Evolutionary conservation across 2,329 filamentous ascomycete genomes (phyloP), one percentile per base, ranked within the genome.

Genomic region (Penicillium sp.): DNA sequence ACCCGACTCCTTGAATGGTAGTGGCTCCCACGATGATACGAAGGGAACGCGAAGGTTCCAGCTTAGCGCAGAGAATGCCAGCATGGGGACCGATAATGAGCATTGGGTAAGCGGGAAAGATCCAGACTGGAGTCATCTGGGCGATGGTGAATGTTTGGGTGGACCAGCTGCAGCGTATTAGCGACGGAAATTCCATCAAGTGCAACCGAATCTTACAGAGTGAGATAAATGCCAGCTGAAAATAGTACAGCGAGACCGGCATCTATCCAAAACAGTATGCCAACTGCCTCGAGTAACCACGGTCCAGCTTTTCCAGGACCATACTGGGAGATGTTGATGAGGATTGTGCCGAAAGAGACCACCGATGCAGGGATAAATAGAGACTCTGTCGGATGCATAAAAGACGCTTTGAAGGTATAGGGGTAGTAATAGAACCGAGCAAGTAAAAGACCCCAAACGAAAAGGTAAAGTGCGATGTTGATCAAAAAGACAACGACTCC

Each of bases 41-140:
- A n/a, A 85, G 71, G 0, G 79, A 76, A 8, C 66, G 68, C 0
- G 62, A 57, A 0, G 69, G 70, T n/a, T 71, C 62, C 3, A 82
- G 63, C 44, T 80, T 76, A 2, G 69, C 65, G 20, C 79, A 77
- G 11, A 86, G 67, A 6, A 79, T 83, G 16, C 81, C 80, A 4
- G 87, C 89, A 60, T 91, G 84, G 0, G 89, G 87, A 0, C 87
- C 89, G 20, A 87, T 83, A 8, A 94, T 82, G 3, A 95, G 80
- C 20, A 94, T 78, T 0, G 90, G 89, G 58, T 95, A 95, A 0
- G 87, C 89, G 0, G 89, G 90, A 59, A 94, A 94, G 48, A 92
- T 90, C 89, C 89, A 94, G 16, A 90, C 84, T 0, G 89, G 89
- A 0, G 89, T 94, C 90, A 95, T 94, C 46, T 85, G 85, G 30